Conservation (phyloP, 768 basidiomycete genomes). For the Suillus variegatus region DNA sequence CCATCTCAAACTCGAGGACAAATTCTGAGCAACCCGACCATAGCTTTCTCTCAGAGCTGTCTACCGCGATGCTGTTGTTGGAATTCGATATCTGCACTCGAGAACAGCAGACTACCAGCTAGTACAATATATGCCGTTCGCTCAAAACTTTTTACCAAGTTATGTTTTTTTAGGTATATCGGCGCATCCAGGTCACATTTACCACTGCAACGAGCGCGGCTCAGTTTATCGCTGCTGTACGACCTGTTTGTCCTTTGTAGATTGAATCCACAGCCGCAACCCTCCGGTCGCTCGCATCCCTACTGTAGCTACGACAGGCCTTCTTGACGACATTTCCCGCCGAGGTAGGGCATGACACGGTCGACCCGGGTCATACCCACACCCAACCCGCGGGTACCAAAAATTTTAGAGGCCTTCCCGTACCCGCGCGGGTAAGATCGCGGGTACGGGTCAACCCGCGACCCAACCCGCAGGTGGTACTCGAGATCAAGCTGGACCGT, state of each 20-base stretch:
- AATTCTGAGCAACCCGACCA: slow-evolving; percentile 41
- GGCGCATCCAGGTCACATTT: slow-evolving; percentile 79
- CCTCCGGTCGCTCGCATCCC: slow-evolving; percentile 19
- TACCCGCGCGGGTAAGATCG: too few species aligned
- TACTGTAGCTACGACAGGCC: slow-evolving; percentile 14
- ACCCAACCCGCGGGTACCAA: too few species aligned
- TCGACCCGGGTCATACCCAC: too few species aligned
- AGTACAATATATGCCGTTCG: slow-evolving; percentile 24
- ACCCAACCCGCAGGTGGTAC: too few species aligned
- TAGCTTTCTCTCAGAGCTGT: slow-evolving; percentile 76
- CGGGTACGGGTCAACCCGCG: too few species aligned
- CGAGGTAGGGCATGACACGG: too few species aligned
- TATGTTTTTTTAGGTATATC: slow-evolving; percentile 52
- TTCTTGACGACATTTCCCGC: slow-evolving; percentile 14
- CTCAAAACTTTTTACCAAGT: background rate
- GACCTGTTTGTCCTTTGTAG: slow-evolving; percentile 77
- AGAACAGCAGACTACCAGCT: slow-evolving; percentile 32
- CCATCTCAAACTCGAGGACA: slow-evolving; percentile 33
- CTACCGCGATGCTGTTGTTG: slow-evolving; percentile 71
- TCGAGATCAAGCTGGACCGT: too few species aligned
- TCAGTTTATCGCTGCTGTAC: slow-evolving; percentile 63
- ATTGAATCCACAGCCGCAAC: slow-evolving; percentile 42
- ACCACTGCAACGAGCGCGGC: slow-evolving; percentile 45
- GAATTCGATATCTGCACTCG: slow-evolving; percentile 71
- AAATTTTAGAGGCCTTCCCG: too few species aligned